Conservation (phyloP, 495 filamentous ascomycete species). For the Xylona heveae region DNA sequence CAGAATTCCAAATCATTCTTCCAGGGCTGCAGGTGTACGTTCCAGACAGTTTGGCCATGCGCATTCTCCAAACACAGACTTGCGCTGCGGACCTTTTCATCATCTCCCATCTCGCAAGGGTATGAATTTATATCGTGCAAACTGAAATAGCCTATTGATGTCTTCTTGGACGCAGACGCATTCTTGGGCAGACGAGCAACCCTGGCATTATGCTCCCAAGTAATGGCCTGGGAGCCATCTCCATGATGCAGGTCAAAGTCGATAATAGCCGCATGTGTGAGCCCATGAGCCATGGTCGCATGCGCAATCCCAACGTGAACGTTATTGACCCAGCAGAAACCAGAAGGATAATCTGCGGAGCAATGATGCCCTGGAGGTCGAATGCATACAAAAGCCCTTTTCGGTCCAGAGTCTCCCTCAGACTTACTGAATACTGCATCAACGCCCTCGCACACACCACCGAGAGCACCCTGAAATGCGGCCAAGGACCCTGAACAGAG, state of each 20-base stretch:
- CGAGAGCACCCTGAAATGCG: slow-evolving; percentile 74
- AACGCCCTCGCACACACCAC: slow-evolving; percentile 76
- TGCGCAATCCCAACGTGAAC: slow-evolving; percentile 92
- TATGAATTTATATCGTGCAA: slow-evolving; percentile 96
- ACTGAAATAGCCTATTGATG: slow-evolving; percentile 84
- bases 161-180: slow-evolving; percentile 48
- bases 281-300: slow-evolving; percentile 53
- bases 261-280: slow-evolving; percentile 89
- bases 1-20: slow-evolving; percentile 68
- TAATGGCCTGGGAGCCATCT: slow-evolving; percentile 82
- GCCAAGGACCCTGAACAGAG: slow-evolving; percentile 64
- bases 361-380: slow-evolving; percentile 90
- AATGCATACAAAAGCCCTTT: slow-evolving; percentile 63
- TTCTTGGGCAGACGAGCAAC: slow-evolving; percentile 35
- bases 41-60: slow-evolving; percentile 85
- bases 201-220: slow-evolving; percentile 66
- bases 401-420: slow-evolving; percentile 23
- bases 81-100: slow-evolving; percentile 75
- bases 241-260: slow-evolving; percentile 97
- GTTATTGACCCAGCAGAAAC: slow-evolving; percentile 98
- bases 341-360: slow-evolving; percentile 65
- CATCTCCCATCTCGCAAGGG: slow-evolving; percentile 76
- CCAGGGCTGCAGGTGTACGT: slow-evolving; percentile 84
- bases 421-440: slow-evolving; percentile 51
- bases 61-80: slow-evolving; percentile 83